A percentile compares a stretch with the other conserved stretches of the same genome.
Conservation (phyloP, 192 early-diverging fungal species). For the Entophlyctis luteolus region DNA sequence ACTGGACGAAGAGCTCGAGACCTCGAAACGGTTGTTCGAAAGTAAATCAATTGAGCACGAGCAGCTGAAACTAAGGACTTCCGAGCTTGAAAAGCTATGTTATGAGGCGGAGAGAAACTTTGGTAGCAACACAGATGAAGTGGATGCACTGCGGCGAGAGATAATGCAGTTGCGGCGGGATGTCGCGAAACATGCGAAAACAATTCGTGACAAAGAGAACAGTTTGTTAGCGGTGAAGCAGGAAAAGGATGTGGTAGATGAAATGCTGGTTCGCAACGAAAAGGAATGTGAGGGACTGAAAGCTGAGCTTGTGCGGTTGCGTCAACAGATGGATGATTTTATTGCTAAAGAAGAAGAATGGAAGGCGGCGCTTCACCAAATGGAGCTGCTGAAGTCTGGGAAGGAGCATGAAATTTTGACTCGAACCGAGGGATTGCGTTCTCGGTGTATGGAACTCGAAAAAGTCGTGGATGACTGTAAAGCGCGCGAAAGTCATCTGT, state of each 20-base stretch:
- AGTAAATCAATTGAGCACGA: constrained; percentile 52
- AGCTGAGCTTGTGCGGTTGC: constrained; percentile 30
- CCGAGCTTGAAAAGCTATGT: constrained; percentile 48
- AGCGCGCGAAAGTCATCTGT: constrained; percentile 63
- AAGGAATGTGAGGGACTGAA: constrained; percentile 47
- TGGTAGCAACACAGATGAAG: constrained; percentile 27
- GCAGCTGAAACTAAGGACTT: constrained; percentile 34
- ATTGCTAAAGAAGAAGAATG: constrained; percentile 28
- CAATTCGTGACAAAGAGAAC: constrained; percentile 52
- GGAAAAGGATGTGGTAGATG: constrained; percentile 54
- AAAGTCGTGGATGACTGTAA: constrained; percentile 63
- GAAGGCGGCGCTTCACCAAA: constrained; percentile 13
- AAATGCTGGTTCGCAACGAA: constrained; percentile 40
- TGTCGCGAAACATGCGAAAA: constrained; percentile 14
- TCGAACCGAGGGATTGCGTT: constrained; percentile 2
- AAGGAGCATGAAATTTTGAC: constrained; percentile 11
- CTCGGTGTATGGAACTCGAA: constrained; percentile 38
- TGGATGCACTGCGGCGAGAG: constrained; percentile 34
- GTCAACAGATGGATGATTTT: constrained; percentile 34
- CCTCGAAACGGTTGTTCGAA: constrained; percentile 49
- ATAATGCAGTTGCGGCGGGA: constrained; percentile 27
- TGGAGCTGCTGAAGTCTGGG: constrained; percentile 16
- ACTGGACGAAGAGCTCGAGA: constrained; percentile 51
- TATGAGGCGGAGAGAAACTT: constrained; percentile 40
- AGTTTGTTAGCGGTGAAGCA: constrained; percentile 45